Percentiles rank a stretch among this genome's conserved stretches.
These are phyloP conservation scores for Fusarium sp. DNA, from an alignment of 2,329 filamentous ascomycete genomes.

Conservation along the genomic window DNA sequence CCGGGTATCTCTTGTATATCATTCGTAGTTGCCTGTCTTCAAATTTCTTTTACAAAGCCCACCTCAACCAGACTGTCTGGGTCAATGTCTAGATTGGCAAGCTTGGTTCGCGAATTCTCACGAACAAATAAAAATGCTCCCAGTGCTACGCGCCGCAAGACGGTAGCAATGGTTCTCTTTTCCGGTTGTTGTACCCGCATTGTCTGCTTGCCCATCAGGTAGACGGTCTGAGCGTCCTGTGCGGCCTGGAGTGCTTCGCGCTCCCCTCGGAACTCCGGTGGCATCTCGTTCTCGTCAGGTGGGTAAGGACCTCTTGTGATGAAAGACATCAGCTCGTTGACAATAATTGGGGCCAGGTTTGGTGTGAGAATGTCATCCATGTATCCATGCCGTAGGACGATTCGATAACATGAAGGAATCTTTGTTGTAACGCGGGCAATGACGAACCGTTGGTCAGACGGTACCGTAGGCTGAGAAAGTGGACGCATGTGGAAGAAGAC, in stretches of 20 bases:
- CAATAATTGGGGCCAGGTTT: conserved; percentile 69
- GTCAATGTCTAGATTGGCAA: conserved; percentile 68
- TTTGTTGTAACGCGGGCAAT: conserved; percentile 58
- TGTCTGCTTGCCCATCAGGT: conserved; percentile 74
- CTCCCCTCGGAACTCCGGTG: conserved; percentile 54
- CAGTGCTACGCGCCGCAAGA: conserved; percentile 64
- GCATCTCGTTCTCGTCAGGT: conserved; percentile 46
- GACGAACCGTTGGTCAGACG: conserved; percentile 63
- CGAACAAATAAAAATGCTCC: conserved; percentile 74
- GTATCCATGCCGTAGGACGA: conserved; percentile 80
- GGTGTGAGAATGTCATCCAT: conserved; percentile 79
- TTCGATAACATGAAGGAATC: conserved; percentile 75
- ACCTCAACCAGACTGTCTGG: conserved; percentile 76
- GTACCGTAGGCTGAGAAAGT: conserved; percentile 70
- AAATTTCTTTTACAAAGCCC: conserved; percentile 78
- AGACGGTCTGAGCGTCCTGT: conserved; percentile 65
- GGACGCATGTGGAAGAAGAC: conserved; percentile 82
- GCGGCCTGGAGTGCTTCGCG: conserved; percentile 62
- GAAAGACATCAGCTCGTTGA: conserved; percentile 72
- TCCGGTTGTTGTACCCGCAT: conserved; percentile 62
- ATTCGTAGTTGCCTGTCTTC: conserved; percentile 20
- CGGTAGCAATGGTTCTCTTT: conserved; percentile 52
- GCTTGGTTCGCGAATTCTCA: conserved; percentile 76
- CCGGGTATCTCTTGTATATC: conserved; percentile 26
- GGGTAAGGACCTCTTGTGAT: conserved; percentile 57